These are phyloP conservation scores for Cordyceps pruinosa DNA, from an alignment of 2,329 filamentous ascomycete genomes.

Conservation along the genomic window DNA sequence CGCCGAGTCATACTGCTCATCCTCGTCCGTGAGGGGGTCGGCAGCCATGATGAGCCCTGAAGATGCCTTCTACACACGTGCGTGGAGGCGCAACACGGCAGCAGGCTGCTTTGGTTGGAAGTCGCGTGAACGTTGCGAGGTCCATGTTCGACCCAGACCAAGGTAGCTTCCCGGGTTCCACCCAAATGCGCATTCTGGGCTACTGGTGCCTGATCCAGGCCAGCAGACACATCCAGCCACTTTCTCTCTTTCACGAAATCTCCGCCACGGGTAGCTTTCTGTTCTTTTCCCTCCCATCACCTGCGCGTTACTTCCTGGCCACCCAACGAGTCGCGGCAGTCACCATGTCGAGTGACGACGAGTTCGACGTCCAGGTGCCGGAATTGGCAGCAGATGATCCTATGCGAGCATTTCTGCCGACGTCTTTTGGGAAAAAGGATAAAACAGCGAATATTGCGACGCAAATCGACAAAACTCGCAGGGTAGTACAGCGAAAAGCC, in stretches of 20 bases:
- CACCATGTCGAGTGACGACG: constrained; percentile 54
- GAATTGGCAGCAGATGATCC: constrained; percentile 57
- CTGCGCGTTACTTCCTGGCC: not conserved
- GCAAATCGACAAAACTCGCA: constrained; percentile 74
- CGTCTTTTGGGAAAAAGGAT: constrained; percentile 77
- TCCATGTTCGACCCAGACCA: not conserved
- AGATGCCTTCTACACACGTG: not conserved
- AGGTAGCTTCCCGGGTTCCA: not conserved
- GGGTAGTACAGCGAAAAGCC: constrained; percentile 32
- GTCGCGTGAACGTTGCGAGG: not conserved
- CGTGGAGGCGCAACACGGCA: not conserved
- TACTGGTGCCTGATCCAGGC: not conserved
- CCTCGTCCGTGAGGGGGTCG: constrained; percentile 36
- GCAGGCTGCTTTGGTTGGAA: not conserved
- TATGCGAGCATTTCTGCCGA: constrained; percentile 70
- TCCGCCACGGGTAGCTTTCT: not conserved
- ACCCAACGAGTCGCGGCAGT: not conserved
- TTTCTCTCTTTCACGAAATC: not conserved
- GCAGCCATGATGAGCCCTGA: constrained; percentile 33
- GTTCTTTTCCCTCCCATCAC: not conserved
- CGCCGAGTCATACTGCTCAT: constrained; percentile 59
- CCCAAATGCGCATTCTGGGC: constrained; percentile 5
- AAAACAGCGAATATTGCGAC: constrained; percentile 66
- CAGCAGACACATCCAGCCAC: not conserved
- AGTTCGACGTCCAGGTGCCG: constrained; percentile 48